Conservation (phyloP, 768 basidiomycete genomes). For the Tylopilus plumbeoviolaceoides region DNA sequence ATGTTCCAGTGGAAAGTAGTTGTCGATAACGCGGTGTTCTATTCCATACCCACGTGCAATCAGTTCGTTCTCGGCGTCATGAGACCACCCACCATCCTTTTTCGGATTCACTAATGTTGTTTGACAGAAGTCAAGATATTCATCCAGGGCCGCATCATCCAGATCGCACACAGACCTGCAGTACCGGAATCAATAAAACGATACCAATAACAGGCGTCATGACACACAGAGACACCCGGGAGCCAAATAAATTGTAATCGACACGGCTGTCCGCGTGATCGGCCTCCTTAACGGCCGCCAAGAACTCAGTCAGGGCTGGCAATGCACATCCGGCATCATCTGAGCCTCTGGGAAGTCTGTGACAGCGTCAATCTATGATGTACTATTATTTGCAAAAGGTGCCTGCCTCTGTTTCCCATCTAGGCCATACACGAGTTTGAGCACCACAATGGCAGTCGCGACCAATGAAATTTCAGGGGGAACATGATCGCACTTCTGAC, state of each 20-base stretch:
- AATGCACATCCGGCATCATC: constrained; percentile 62
- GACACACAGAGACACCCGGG: constrained; percentile 45
- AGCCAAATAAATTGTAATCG: constrained; percentile 39
- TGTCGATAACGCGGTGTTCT: constrained; percentile 34
- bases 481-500: constrained; percentile 57
- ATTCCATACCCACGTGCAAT: constrained; percentile 6
- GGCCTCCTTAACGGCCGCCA: constrained; percentile 39
- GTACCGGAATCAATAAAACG: constrained; percentile 1
- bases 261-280: constrained; percentile 31
- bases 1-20: constrained; percentile 39
- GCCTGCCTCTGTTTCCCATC: constrained; percentile 62
- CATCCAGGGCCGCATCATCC: constrained; percentile 49
- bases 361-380: constrained; percentile 11
- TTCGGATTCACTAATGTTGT: constrained; percentile 40
- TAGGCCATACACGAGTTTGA: constrained; percentile 85
- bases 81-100: constrained; percentile 22
- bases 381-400: neutral
- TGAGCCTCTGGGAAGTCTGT: constrained; percentile 41
- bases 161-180: constrained; percentile 53
- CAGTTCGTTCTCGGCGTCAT: constrained; percentile 9
- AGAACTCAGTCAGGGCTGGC: constrained; percentile 46
- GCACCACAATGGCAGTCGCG: constrained; percentile 57
- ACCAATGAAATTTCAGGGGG: constrained; percentile 66
- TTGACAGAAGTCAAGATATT: constrained; percentile 65
- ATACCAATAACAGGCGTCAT: constrained; percentile 7